Percentiles rank a stretch among this genome's conserved stretches.
phyloP scores from a whole-genome alignment of 352 stramenopile genomes.

The Phytopythium cucurbitacearum region DNA sequence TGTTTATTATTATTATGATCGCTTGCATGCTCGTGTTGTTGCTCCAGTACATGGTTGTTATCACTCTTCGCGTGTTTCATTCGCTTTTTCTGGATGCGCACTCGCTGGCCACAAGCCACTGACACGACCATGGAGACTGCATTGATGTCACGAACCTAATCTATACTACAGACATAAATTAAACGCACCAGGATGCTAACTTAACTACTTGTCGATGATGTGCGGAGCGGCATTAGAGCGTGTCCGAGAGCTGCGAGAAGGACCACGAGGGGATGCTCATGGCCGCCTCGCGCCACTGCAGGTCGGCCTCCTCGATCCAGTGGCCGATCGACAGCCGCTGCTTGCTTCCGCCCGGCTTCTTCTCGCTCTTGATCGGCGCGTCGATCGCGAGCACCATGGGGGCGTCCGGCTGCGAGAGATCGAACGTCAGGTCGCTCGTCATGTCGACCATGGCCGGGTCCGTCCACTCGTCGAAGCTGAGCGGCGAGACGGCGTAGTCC shows the following conservation, averaged over 20 bases:
- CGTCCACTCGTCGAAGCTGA: slow-evolving; percentile 66
- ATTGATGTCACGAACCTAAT: no score
- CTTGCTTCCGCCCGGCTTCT: slow-evolving; percentile 9
- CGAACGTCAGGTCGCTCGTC: slow-evolving; percentile 34
- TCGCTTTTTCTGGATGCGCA: no score
- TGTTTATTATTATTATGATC: slow-evolving; percentile 5
- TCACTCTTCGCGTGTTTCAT: background rate
- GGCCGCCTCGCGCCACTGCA: slow-evolving; percentile 42
- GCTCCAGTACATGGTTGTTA: background rate
- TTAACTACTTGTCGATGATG: no score
- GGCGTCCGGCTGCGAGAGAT: slow-evolving; percentile 36
- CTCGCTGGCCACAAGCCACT: no score
- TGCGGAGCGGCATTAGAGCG: slow-evolving; percentile 31
- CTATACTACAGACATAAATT: no score
- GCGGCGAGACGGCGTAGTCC: slow-evolving; percentile 32
- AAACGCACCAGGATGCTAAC: no score
- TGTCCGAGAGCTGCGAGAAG: slow-evolving; percentile 33
- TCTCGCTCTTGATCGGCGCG: slow-evolving; percentile 8
- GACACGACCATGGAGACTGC: no score
- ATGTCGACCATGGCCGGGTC: slow-evolving; percentile 46
- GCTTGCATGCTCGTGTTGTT: background rate
- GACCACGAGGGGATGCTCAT: slow-evolving; percentile 55
- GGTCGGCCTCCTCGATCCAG: slow-evolving; percentile 54
- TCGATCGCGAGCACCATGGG: slow-evolving; percentile 12
- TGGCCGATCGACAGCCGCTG: slow-evolving; percentile 42